Percentiles rank a stretch among this genome's conserved stretches.
These are phyloP conservation scores for Paraphoma sp. DNA, from an alignment of 2,329 filamentous ascomycete genomes.

Conservation along the genomic window DNA sequence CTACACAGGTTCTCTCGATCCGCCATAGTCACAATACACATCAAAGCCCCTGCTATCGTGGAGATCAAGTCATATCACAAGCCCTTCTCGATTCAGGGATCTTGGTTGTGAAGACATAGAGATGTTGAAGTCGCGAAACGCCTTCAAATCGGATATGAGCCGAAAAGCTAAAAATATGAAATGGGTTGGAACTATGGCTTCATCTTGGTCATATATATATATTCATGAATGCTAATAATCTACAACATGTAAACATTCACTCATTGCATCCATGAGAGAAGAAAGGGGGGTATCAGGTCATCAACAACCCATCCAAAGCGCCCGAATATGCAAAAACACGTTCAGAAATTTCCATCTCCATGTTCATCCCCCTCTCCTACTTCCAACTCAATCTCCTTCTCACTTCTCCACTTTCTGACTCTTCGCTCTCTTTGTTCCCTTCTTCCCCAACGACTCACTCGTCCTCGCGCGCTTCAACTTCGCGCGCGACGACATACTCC, in stretches of 20 bases:
- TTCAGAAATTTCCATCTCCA: not conserved
- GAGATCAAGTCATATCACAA: no score
- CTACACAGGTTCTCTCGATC: no score
- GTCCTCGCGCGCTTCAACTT: constrained; percentile 24
- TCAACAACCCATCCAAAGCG: not conserved
- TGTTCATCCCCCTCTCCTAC: no score
- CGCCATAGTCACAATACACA: no score
- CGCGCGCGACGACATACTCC: constrained; percentile 16
- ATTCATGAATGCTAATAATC: not conserved
- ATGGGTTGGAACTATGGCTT: no score
- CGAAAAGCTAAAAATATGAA: no score
- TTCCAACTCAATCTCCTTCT: not conserved
- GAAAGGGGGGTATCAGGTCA: not conserved
- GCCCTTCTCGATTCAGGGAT: no score
- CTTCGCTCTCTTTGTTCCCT: not conserved
- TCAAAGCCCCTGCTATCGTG: no score
- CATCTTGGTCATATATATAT: not conserved
- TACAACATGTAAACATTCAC: not conserved
- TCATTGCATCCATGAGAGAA: no score
- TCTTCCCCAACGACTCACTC: constrained; percentile 8
- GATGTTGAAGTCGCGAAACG: no score
- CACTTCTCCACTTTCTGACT: not conserved
- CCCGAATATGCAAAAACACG: not conserved
- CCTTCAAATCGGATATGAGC: no score
- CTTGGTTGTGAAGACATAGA: no score